These are phyloP conservation scores for Bryoglossum gracile DNA, from an alignment of 495 filamentous ascomycete genomes.

Conservation along the genomic window DNA sequence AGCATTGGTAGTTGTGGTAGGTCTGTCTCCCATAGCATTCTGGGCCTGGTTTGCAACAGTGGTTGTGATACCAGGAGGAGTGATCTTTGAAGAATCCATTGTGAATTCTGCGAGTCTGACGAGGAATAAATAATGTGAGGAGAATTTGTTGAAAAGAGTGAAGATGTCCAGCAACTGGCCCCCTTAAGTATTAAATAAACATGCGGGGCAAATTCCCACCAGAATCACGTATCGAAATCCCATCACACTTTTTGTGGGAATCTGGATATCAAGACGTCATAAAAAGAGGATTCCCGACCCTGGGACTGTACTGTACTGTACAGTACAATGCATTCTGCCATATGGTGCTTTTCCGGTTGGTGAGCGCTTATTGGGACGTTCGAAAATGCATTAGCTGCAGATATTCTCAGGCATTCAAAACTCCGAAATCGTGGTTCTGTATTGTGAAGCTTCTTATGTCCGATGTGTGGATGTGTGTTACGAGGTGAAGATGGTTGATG, in stretches of 20 bases:
- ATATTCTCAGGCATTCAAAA: no score
- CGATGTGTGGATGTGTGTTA: no score
- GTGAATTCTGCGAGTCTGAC: neutral
- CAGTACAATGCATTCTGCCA: no score
- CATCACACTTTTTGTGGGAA: neutral
- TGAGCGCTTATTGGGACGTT: no score
- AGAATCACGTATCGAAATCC: neutral
- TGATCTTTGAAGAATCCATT: conserved; percentile 6
- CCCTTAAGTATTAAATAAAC: neutral
- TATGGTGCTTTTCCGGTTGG: no score
- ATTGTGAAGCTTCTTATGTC: no score
- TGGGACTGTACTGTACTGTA: no score
- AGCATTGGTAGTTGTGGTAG: conserved; percentile 8
- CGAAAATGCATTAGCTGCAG: no score
- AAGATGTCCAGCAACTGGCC: no score
- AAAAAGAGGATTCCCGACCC: neutral
- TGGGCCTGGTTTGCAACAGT: conserved; percentile 11
- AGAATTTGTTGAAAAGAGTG: neutral
- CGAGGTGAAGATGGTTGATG: no score
- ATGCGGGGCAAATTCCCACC: neutral
- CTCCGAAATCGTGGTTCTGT: no score
- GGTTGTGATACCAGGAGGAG: conserved; percentile 10
- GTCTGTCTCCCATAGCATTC: conserved; percentile 8
- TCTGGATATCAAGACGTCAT: neutral
- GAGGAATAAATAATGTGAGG: neutral